Evolutionary conservation across 1,139 yeast genomes (phyloP), one percentile per base, ranked within the genome.

Genomic region (Geotrichum reessii): DNA sequence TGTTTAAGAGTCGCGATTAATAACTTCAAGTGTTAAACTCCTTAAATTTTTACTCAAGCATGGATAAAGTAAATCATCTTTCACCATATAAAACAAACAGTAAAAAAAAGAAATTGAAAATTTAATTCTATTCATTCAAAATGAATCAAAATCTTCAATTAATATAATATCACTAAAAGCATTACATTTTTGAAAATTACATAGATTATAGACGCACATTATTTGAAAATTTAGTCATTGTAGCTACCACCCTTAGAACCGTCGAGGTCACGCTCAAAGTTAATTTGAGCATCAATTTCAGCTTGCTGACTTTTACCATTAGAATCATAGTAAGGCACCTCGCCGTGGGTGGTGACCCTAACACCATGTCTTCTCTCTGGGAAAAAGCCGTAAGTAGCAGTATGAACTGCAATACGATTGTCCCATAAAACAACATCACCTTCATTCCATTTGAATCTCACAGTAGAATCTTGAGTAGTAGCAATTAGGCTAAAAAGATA

Each of bases 351-450:
- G 8, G 91, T 84, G 60, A 85, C 79, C 69, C 92, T 78, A 65
- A 84, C 82, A 3, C 86, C 87, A 65, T 85, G 89, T 71, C 92
- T 79, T 47, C 81, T 73, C 54, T 78, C 68, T 11, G 76, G 75
- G 65, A 63, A 71, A 64, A 71, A 73, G 2, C 74, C 74, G 55
- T 67, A 72, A 5, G 73, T 64, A 4, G 91, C 90, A 25, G 85
- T 74, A 71, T 86, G 92, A 47, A 77, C 70, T 21, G 83, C 81
- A 66, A 83, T 74, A 71, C 92, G 80, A 74, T 86, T 86, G 67
- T 86, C 92, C 90, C 91, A 86, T 24, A 84, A 72, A 25, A 84
- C 89, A 37, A 86, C 85, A 5, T 89, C 82, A 56, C 79, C 76
- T 44, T 78, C 79, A 62, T 79, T 80, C 84, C 86, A 84, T 57